phyloP scores from a whole-genome alignment of 202 grass and related monocot species.

The Miscanthus sacchariflorus region DNA sequence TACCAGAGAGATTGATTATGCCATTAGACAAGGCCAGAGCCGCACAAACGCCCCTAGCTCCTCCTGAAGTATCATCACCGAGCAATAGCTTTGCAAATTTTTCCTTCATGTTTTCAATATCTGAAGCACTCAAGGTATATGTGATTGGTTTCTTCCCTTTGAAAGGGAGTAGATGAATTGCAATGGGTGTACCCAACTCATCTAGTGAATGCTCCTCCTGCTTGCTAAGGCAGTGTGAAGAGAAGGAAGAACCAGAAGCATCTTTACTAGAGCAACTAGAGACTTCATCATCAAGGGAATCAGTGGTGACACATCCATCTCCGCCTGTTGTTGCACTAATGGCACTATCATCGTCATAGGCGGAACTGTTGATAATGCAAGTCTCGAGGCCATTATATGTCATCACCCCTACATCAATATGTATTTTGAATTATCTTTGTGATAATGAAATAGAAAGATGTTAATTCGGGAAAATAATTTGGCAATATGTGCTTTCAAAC shows the following conservation, averaged over 20 bases:
- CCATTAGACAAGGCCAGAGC: constrained; percentile 94
- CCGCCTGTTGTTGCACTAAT: constrained; percentile 59
- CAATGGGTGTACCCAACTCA: constrained; percentile 59
- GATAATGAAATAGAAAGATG: neutral
- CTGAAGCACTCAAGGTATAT: constrained; percentile 69
- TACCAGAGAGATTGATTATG: constrained; percentile 93
- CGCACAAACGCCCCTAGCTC: constrained; percentile 70
- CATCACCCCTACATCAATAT: constrained; percentile 64
- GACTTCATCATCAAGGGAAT: constrained; percentile 86
- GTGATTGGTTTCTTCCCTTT: constrained; percentile 78
- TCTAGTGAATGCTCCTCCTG: constrained; percentile 68
- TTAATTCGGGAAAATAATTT: neutral
- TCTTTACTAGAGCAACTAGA: constrained; percentile 97
- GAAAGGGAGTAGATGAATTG: constrained; percentile 61
- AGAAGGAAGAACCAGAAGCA: constrained; percentile 68
- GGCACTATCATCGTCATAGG: constrained; percentile 83
- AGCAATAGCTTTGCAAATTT: constrained; percentile 90
- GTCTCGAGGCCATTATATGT: constrained; percentile 79
- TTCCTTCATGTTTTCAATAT: constrained; percentile 93
- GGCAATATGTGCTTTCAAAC: neutral
- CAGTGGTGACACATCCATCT: constrained; percentile 69
- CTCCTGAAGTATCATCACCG: constrained; percentile 87
- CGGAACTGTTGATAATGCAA: constrained; percentile 77
- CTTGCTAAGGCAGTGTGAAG: constrained; percentile 73
- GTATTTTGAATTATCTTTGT: neutral